Base-by-base conservation (phyloP, 257 asterid species). In the Misopates orontium region DNA sequence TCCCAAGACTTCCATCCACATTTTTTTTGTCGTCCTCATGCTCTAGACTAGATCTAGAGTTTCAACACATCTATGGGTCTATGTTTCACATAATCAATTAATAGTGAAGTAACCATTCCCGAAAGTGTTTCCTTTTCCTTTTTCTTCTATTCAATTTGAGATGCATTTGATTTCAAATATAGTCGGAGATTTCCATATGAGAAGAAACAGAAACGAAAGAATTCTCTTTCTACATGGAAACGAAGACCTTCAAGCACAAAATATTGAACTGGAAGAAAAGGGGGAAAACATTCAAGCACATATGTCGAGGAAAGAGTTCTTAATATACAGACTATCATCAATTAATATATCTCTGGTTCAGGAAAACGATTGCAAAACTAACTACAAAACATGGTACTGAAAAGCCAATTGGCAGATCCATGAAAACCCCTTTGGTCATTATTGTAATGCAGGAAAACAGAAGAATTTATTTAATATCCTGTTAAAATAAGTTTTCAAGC, bases 101-200 rank as follows among this genome's bases (percentile, higher is more conserved):
- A 42, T 15, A 42, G 16, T 14, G 16, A 10, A 14, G 48, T 42
- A 42, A 42, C 48, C 48, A 42, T 42, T 42, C 48, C 11, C 48
- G 48, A 6, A 10, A 42, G 16, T 11, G 11, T 10, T 5, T 42
- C 11, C 11, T 42, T 1, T 42, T 3, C 13, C 6, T 28, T 28
- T 28, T 28, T 2, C 6, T 28, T 28, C 36, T 28, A 2, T 28
- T 28, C 36, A 28, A 10, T 14, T 42, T 42, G 16, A 53, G 52
- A 36, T 54, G 67, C 62, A 11, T 52, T 42, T 51, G n/a, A 18
- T 41, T 70, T 45, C 63, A 50, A 22, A 19, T 32, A n/a, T 10
- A 14, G 19, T n/a, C 17, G 22, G n/a, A 10, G 5, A 17, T 47
- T 54, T 11, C 21, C 36, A 45, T 25, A 17, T 28, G 39, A 22